Evolutionary conservation across 148 eudicot species (phyloP), one percentile per base, ranked within the genome.

Genomic region (Chenopodium formosanum): DNA sequence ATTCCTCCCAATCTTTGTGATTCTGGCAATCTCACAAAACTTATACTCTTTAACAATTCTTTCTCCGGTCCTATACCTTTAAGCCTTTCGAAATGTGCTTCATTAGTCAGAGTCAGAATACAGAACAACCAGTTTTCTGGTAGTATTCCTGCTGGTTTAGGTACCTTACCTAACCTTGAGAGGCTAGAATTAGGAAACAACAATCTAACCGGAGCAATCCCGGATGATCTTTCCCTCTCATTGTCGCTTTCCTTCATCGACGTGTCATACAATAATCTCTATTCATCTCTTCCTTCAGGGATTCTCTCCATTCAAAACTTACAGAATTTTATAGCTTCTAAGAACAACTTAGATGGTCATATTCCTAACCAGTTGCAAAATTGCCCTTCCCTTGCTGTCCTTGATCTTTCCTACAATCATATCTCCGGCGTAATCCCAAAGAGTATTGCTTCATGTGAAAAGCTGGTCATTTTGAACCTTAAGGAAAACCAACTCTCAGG

Each of bases 331-430:
- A 29, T 87, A 37, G 97, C 90, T 48, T 92, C 97, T 1, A 89
- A 86, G n/a, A 95, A 90, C 50, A 73, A 85, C 76, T 79, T 95
- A 56, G n/a, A 80, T 8, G 97, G 97, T n/a, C 81, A 91, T 78
- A 89, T 95, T 71, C 98, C 97, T 7, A 93, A 89, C 74, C 93
- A 90, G 70, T 88, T 95, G 75, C 92, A 92, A 80, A 97, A 86
- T 46, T 92, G 92, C 65, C 98, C 92, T 47, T 87, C 89, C 10
- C 92, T 95, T 23, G 75, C 92, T 8, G 87, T 92, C 32, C 86
- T 95, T 27, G 97, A 95, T 85, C 90, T 95, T 34, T 93, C 98
- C 1, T 79, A 86, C 72, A 95, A 95, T 70, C 85, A 80, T 60
- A 83, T 95, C 64, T 79, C 90, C 1, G 97, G 97, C 70, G 80